phyloP scores from a whole-genome alignment of 768 basidiomycete species.

The Lactarius tabidus region DNA sequence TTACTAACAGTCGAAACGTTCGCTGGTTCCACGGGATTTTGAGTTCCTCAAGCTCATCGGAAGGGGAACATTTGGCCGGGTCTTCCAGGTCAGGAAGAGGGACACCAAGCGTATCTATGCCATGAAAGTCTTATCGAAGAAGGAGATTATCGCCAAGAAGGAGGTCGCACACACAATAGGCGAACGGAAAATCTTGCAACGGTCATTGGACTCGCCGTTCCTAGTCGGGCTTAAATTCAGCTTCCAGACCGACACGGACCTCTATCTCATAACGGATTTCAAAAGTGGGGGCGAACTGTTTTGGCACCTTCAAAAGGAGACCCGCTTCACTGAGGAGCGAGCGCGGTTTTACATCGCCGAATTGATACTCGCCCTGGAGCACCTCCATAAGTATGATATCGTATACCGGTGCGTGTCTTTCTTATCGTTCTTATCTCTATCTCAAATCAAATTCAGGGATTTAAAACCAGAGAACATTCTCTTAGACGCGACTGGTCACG shows the following conservation, averaged over 20 bases:
- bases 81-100: conserved; percentile 97
- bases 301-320: conserved; percentile 97
- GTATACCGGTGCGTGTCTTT: conserved; percentile 73
- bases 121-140: conserved; percentile 98
- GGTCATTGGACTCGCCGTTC: conserved; percentile 91
- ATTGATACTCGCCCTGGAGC: conserved; percentile 90
- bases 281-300: conserved; percentile 98
- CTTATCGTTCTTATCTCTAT: conserved; percentile 3
- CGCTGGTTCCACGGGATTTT: conserved; percentile 92
- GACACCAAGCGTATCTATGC: conserved; percentile 99
- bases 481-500: conserved; percentile 95
- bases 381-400: conserved; percentile 96
- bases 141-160: conserved; percentile 98
- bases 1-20: conserved; percentile 63
- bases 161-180: conserved; percentile 99
- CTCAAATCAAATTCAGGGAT: conserved; percentile 49
- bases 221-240: conserved; percentile 97
- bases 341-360: conserved; percentile 97
- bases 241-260: conserved; percentile 93
- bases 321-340: conserved; percentile 86
- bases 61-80: conserved; percentile 95
- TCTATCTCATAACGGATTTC: conserved; percentile 98
- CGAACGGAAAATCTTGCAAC: conserved; percentile 96
- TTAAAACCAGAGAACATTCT: conserved; percentile 99
- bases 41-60: conserved; percentile 99